Evolutionary conservation across 306 rosid genomes (phyloP).

Genomic region (Cucurbita pepo): DNA sequence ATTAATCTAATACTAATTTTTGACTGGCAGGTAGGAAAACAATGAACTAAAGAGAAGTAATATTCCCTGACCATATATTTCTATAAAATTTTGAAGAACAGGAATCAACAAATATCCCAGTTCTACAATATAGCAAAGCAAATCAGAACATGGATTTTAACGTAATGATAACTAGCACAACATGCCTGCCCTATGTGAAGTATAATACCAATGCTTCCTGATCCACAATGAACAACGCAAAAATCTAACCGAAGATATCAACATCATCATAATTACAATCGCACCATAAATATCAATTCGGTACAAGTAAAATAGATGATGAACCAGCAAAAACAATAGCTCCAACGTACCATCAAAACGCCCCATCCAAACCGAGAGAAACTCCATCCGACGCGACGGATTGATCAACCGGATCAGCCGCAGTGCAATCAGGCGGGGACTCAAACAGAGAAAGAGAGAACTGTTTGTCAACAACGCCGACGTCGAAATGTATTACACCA

Average conservation of each 20-base stretch:
- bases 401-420: constrained; percentile 21
- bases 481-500: constrained; percentile 69
- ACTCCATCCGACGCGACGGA: neutral
- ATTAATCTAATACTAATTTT: neutral
- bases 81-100: too few species aligned
- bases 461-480: constrained; percentile 84
- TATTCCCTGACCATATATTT: too few species aligned
- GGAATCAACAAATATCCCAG: too few species aligned
- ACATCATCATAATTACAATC: neutral
- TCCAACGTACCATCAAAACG: constrained; percentile 3
- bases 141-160: too few species aligned
- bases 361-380: neutral
- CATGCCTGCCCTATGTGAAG: too few species aligned
- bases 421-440: constrained; percentile 53
- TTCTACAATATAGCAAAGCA: too few species aligned
- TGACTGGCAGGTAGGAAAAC: too few species aligned
- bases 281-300: neutral
- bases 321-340: neutral
- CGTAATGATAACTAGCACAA: too few species aligned
- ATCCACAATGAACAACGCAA: too few species aligned
- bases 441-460: constrained; percentile 69
- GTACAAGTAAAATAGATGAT: neutral
- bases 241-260: neutral
- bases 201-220: too few species aligned
- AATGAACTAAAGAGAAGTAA: too few species aligned